Evolutionary conservation across 2,329 filamentous ascomycete species (phyloP), one percentile per base, ranked within the genome.

Genomic region (Decorospora gaudefroyi): DNA sequence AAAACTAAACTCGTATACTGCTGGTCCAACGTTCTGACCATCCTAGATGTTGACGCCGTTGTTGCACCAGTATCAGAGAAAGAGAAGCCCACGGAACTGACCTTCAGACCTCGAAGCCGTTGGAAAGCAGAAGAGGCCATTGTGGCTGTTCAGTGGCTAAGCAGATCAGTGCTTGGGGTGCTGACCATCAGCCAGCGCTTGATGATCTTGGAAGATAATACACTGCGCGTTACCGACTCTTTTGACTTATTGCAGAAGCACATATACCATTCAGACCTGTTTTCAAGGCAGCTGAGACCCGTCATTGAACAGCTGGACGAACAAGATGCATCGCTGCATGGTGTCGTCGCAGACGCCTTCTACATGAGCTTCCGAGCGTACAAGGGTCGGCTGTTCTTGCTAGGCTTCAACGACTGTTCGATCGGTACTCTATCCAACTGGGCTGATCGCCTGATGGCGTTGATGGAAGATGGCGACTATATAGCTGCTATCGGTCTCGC

Each of bases 391-490:
- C 77, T 96, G 23, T 99, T 99, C 64, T 74, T 97, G 3, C 78
- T 99, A 6, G 91, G 93, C n/a, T 91, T 92, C 73, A 93, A 92
- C 63, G 92, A 97, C 64, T 77, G 96, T 27, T 89, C 90, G 0
- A 88, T 97, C 33, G 93, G 93, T 2, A 88, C 87, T 4, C 73
- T 99, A 22, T 97, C 93, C 0, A 99, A 99, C 58, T 99, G 93
- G 93, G 92, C 93, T 2, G 93, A 99, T 69, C 81, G 93, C 27
- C 76, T 99, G 12, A 84, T 96, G 55, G 91, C 92, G 0, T 78
- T 97, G 57, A 96, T 99, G 88, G 91, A 97, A 67, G 83, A 90
- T 43, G 93, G 93, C n/a, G 90, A 97, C 70, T 96, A 95, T 63
- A 87, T 99, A 53, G 87, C 84, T 9, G 91, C 93, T 1, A 96